phyloP scores from a whole-genome alignment of 2,329 filamentous ascomycete species.

The Fusarium subglutinans region DNA sequence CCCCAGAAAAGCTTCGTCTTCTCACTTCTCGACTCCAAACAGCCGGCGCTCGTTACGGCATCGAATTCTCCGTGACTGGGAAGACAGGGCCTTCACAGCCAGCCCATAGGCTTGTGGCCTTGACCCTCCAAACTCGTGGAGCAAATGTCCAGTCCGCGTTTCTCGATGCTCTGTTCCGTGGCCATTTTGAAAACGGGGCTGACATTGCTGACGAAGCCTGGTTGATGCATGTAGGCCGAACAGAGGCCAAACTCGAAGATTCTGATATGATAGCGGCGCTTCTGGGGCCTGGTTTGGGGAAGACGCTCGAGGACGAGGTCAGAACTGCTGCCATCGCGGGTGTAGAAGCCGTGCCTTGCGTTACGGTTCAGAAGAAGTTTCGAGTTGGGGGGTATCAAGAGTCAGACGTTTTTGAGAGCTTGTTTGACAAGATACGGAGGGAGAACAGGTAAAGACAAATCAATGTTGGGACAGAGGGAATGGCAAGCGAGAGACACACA shows the following conservation, averaged over 20 bases:
- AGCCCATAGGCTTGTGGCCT: constrained; percentile 58
- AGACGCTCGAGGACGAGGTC: constrained; percentile 46
- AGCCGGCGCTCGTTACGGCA: constrained; percentile 48
- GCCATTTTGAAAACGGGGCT: constrained; percentile 53
- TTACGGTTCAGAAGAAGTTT: constrained; percentile 74
- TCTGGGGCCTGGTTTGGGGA: constrained; percentile 40
- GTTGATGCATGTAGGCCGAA: constrained; percentile 49
- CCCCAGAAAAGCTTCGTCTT: constrained; percentile 38
- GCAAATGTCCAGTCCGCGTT: constrained; percentile 50
- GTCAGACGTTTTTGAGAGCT: constrained; percentile 68
- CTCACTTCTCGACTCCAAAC: constrained; percentile 46
- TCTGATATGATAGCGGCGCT: constrained; percentile 44
- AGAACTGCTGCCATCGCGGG: constrained; percentile 42
- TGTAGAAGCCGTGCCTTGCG: constrained; percentile 76
- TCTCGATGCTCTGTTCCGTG: constrained; percentile 53
- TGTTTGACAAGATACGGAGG: constrained; percentile 68
- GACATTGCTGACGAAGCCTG: constrained; percentile 55
- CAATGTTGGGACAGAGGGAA: neutral
- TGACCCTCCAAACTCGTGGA: constrained; percentile 48
- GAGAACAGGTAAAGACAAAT: constrained; percentile 6
- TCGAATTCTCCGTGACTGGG: constrained; percentile 54
- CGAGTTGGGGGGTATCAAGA: constrained; percentile 78
- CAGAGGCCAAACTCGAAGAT: constrained; percentile 44
- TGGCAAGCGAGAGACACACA: neutral
- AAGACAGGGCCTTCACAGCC: constrained; percentile 55